Percentiles rank a stretch among this genome's conserved stretches.
Conservation (phyloP, 208 protist species). For the Angomonas ambiguus region DNA sequence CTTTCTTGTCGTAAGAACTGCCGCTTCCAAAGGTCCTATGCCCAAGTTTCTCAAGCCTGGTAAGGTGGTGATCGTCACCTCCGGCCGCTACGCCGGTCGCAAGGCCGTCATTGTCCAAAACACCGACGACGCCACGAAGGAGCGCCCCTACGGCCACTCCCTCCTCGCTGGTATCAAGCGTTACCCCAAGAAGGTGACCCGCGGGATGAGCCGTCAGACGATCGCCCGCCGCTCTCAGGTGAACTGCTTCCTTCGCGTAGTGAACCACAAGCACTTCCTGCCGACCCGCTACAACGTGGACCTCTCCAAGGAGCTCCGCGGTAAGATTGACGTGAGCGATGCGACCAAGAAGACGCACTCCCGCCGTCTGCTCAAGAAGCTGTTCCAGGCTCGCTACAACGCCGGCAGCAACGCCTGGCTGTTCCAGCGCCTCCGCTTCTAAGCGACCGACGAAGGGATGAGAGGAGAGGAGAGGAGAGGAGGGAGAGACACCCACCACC, state of each 20-base stretch:
- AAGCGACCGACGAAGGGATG: constrained; percentile 31
- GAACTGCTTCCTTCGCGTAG: constrained; percentile 95
- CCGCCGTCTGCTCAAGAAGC: constrained; percentile 77
- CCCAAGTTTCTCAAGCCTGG: constrained; percentile 96
- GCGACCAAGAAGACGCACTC: constrained; percentile 85
- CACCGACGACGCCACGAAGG: constrained; percentile 86
- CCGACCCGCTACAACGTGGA: constrained; percentile 96
- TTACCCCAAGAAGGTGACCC: constrained; percentile 93
- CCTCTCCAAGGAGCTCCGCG: constrained; percentile 87
- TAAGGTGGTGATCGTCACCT: constrained; percentile 97
- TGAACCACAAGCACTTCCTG: constrained; percentile 99
- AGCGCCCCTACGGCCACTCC: constrained; percentile 93
- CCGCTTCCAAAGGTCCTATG: constrained; percentile 21
- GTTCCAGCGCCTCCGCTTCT: constrained; percentile 98
- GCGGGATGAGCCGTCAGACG: constrained; percentile 92
- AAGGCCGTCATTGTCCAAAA: constrained; percentile 98
- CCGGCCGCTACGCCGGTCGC: constrained; percentile 96
- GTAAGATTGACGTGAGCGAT: constrained; percentile 90
- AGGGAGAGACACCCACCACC: background rate
- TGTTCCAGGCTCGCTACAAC: constrained; percentile 95
- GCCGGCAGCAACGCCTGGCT: constrained; percentile 97
- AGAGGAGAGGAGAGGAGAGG: background rate
- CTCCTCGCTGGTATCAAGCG: constrained; percentile 96
- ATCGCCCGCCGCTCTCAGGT: constrained; percentile 91
- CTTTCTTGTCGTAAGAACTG: constrained; percentile 11